Conservation (phyloP, 2,329 filamentous ascomycete genomes). For the Ceratocystis smalleyi region DNA sequence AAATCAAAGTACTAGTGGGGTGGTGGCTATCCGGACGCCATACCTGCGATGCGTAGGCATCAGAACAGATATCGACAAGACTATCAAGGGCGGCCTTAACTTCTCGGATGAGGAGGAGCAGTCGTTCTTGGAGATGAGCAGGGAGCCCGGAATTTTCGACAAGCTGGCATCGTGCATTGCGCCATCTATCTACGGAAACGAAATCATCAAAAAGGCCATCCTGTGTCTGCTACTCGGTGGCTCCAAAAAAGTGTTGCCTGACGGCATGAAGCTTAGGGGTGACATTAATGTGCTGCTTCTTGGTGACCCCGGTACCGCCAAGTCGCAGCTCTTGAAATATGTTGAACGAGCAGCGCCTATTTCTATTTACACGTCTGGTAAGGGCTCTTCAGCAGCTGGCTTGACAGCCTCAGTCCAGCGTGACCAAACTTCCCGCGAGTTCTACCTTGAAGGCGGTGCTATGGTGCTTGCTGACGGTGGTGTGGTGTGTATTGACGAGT, state of each 20-base stretch:
- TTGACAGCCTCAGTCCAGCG: constrained; percentile 92
- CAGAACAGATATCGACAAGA: constrained; percentile 77
- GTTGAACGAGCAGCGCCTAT: constrained; percentile 93
- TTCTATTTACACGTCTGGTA: constrained; percentile 96
- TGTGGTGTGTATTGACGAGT: constrained; percentile 97
- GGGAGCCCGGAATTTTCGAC: constrained; percentile 81
- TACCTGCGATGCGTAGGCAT: constrained; percentile 90
- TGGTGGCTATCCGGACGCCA: constrained; percentile 87
- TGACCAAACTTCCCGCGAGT: constrained; percentile 81
- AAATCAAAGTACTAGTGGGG: constrained; percentile 54
- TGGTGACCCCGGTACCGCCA: constrained; percentile 94
- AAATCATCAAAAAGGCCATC: constrained; percentile 94
- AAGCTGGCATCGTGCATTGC: constrained; percentile 85
- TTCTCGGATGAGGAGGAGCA: constrained; percentile 96
- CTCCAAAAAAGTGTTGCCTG: constrained; percentile 92
- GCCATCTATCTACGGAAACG: constrained; percentile 91
- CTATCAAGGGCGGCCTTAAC: constrained; percentile 63
- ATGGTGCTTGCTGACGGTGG: constrained; percentile 97
- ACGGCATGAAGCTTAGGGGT: constrained; percentile 93
- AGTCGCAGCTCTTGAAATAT: constrained; percentile 93
- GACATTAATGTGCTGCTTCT: constrained; percentile 96
- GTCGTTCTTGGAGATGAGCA: constrained; percentile 81
- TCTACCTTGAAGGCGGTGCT: constrained; percentile 93
- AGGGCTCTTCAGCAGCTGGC: constrained; percentile 94
- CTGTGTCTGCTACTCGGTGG: constrained; percentile 85